Evolutionary conservation across 148 eudicot species (phyloP).

Genomic region (Hydrangea macrophylla): DNA sequence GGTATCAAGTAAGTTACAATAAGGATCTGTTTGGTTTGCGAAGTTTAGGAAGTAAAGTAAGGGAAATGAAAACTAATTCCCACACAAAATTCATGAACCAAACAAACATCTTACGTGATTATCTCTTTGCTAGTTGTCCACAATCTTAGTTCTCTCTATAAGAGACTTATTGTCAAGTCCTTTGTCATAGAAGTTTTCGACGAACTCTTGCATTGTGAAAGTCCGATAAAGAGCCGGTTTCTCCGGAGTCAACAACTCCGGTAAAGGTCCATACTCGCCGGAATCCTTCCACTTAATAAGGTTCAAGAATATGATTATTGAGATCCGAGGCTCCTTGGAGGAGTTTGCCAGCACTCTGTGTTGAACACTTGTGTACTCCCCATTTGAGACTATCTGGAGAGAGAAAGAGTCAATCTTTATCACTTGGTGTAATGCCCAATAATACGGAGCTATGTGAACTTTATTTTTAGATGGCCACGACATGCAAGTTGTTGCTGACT

Average conservation of each 20-base stretch:
- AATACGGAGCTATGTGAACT: too few species aligned
- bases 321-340: conserved; percentile 18
- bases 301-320: conserved; percentile 19
- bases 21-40: too few species aligned
- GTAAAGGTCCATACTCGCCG: conserved; percentile 20
- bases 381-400: conserved; percentile 30
- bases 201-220: conserved; percentile 18
- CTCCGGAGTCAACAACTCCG: conserved; percentile 27
- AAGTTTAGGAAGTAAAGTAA: too few species aligned
- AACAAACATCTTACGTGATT: too few species aligned
- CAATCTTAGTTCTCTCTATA: not conserved
- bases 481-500: too few species aligned
- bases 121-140: too few species aligned
- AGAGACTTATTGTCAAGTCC: conserved; percentile 23
- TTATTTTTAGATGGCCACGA: too few species aligned
- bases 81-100: too few species aligned
- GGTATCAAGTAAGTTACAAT: too few species aligned
- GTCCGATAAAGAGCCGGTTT: conserved; percentile 25
- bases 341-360: conserved; percentile 30
- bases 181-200: conserved; percentile 25
- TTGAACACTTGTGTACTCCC: conserved; percentile 23
- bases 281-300: conserved; percentile 13
- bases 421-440: too few species aligned
- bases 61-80: too few species aligned
- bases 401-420: too few species aligned